These are phyloP conservation scores for Russula emetica DNA, from an alignment of 768 basidiomycete species.

Conservation along the genomic window DNA sequence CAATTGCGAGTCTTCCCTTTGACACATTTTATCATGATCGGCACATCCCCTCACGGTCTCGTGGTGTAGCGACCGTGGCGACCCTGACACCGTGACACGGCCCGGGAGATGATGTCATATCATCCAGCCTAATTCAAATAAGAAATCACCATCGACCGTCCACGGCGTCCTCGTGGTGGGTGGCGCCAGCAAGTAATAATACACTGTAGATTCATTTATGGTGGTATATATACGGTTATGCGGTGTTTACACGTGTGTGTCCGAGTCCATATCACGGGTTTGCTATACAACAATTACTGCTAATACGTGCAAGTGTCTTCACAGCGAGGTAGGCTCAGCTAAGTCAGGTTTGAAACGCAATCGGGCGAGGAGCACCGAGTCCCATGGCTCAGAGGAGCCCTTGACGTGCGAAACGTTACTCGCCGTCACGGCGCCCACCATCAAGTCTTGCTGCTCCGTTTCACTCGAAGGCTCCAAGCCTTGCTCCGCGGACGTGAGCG, in stretches of 20 bases:
- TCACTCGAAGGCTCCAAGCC: constrained; percentile 36
- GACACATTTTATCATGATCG: constrained; percentile 3
- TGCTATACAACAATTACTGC: background rate
- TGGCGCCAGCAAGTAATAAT: background rate
- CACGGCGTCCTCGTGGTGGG: background rate
- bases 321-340: constrained; percentile 51
- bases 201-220: background rate
- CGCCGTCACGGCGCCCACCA: constrained; percentile 32
- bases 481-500: constrained; percentile 43
- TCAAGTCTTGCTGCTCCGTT: constrained; percentile 42
- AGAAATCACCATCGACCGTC: too few species aligned
- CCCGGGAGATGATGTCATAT: background rate
- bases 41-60: constrained; percentile 2
- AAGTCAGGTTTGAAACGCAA: constrained; percentile 63
- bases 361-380: constrained; percentile 59
- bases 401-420: constrained; percentile 51
- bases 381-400: constrained; percentile 37
- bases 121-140: too few species aligned
- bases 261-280: background rate
- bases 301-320: background rate
- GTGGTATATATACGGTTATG: background rate
- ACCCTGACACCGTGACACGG: background rate
- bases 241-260: background rate
- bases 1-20: background rate
- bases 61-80: background rate